These are phyloP conservation scores for Nicotiana paniculata DNA, from an alignment of 257 asterid species.

Conservation along the genomic window DNA sequence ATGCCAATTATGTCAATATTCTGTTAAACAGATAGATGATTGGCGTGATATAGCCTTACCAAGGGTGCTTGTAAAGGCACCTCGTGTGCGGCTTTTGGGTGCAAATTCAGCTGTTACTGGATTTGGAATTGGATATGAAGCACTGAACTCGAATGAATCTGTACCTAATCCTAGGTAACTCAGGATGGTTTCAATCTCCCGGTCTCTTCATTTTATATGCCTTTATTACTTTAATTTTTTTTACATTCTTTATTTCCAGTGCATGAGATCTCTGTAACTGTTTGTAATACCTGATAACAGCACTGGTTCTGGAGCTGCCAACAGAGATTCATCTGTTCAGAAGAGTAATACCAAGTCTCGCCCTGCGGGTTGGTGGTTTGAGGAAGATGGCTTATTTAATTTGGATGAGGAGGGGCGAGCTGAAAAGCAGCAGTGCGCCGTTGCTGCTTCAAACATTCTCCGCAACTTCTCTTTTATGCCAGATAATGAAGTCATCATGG, in stretches of 20 bases:
- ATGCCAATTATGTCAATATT: slow-evolving; percentile 11
- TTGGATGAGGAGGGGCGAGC: slow-evolving; percentile 85
- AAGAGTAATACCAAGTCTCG: slow-evolving; percentile 42
- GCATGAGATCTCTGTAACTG: neutral
- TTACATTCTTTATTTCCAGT: neutral
- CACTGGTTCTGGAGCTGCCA: slow-evolving; percentile 50
- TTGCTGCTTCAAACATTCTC: slow-evolving; percentile 85
- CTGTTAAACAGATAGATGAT: slow-evolving; percentile 71
- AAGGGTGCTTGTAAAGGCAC: slow-evolving; percentile 66
- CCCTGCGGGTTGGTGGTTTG: slow-evolving; percentile 93
- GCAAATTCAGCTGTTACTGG: slow-evolving; percentile 80
- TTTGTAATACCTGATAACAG: slow-evolving; percentile 22
- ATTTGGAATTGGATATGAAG: slow-evolving; percentile 69
- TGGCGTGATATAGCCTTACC: slow-evolving; percentile 97
- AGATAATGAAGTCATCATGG: slow-evolving; percentile 92
- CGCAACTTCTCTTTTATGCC: slow-evolving; percentile 98
- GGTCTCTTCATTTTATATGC: neutral
- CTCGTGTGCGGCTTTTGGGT: slow-evolving; percentile 68
- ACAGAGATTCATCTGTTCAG: slow-evolving; percentile 51
- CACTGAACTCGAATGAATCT: slow-evolving; percentile 54
- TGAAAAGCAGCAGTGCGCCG: slow-evolving; percentile 92
- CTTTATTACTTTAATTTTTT: neutral
- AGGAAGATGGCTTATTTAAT: slow-evolving; percentile 94
- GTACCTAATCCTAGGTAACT: slow-evolving; percentile 51
- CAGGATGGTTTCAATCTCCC: neutral